Evolutionary conservation across 1,284 basidiomycete species (phyloP).

Genomic region (Apiotrichum mycotoxinovorans): DNA sequence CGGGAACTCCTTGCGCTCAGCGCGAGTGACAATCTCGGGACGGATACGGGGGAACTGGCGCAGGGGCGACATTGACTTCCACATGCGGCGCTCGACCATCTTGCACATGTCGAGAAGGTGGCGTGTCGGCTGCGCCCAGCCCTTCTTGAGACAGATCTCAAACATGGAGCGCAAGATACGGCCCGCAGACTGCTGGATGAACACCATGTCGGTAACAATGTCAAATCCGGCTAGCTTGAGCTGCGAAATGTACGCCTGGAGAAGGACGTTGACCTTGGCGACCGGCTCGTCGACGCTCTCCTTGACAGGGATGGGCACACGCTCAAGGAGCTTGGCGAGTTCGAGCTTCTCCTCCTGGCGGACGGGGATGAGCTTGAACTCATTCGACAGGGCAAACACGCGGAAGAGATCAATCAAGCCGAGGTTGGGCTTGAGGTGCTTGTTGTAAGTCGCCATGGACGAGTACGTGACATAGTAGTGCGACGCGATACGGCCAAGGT

Average conservation of each 20-base stretch:
- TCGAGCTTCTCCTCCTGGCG: constrained; percentile 81
- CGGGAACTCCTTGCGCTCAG: constrained; percentile 97
- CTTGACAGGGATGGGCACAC: constrained; percentile 96
- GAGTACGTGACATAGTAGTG: constrained; percentile 96
- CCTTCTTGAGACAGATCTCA: constrained; percentile 95
- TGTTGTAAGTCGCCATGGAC: constrained; percentile 96
- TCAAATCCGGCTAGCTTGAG: constrained; percentile 95
- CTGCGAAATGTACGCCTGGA: constrained; percentile 93
- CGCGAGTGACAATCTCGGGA: constrained; percentile 79
- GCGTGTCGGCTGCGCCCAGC: constrained; percentile 93
- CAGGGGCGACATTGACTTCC: constrained; percentile 96
- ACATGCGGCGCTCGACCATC: constrained; percentile 93
- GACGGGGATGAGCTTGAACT: constrained; percentile 94
- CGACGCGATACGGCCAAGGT: constrained; percentile 90
- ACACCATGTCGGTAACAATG: constrained; percentile 97
- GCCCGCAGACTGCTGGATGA: constrained; percentile 85
- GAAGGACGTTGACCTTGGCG: constrained; percentile 93
- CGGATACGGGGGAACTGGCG: constrained; percentile 74
- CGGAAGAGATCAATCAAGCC: constrained; percentile 87
- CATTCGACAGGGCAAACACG: constrained; percentile 93
- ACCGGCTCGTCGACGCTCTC: constrained; percentile 94
- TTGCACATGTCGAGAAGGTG: constrained; percentile 92
- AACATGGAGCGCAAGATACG: constrained; percentile 95
- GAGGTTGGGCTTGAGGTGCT: constrained; percentile 85
- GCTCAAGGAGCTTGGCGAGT: constrained; percentile 84